These are phyloP conservation scores for Xylariaceae sp. DNA, from an alignment of 2,329 filamentous ascomycete genomes.

Conservation along the genomic window DNA sequence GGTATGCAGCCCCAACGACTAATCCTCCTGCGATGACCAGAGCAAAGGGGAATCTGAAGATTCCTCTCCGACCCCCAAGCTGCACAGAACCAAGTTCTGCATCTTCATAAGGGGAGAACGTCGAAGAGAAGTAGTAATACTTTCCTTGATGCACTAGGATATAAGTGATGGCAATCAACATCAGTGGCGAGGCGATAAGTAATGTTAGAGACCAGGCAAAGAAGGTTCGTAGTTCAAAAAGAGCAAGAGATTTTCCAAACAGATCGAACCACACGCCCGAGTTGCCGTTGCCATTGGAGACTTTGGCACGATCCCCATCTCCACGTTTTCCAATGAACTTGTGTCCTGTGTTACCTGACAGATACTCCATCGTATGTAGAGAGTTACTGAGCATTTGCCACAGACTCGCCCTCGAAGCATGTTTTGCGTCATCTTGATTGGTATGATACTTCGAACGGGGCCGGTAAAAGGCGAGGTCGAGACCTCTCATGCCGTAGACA, in stretches of 20 bases:
- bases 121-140: constrained; percentile 79
- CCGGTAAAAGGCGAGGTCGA: constrained; percentile 89
- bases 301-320: constrained; percentile 55
- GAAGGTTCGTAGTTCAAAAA: constrained; percentile 75
- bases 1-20: constrained; percentile 68
- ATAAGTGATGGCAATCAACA: constrained; percentile 65
- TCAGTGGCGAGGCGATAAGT: constrained; percentile 72
- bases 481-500: constrained; percentile 73
- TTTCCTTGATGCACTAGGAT: constrained; percentile 69
- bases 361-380: constrained; percentile 65
- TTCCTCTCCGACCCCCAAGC: constrained; percentile 73
- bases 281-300: constrained; percentile 62
- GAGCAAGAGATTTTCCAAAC: constrained; percentile 73
- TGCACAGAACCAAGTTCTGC: constrained; percentile 58
- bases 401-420: constrained; percentile 66
- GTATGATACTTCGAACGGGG: constrained; percentile 89
- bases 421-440: constrained; percentile 76
- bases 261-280: constrained; percentile 91
- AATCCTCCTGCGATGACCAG: constrained; percentile 63
- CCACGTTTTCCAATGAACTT: constrained; percentile 54
- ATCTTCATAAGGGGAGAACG: constrained; percentile 52
- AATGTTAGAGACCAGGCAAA: constrained; percentile 86
- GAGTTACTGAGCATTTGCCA: constrained; percentile 96
- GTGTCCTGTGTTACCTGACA: constrained; percentile 65
- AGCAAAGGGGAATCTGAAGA: constrained; percentile 79